These are phyloP conservation scores for Fraxinus paxiana DNA, from an alignment of 305 asterid species.

Conservation along the genomic window DNA sequence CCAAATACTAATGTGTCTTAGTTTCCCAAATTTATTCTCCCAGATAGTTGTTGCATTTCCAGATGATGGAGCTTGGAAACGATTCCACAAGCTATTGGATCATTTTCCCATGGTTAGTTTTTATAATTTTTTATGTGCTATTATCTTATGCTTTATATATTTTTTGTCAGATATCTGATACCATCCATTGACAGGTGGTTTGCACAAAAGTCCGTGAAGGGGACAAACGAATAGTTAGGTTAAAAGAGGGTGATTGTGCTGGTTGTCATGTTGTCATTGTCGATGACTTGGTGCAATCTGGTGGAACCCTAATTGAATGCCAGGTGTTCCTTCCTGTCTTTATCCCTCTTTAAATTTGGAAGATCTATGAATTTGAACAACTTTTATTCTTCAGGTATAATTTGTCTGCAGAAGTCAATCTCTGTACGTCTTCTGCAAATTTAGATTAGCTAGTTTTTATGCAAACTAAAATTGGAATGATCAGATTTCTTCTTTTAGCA, in stretches of 20 bases:
- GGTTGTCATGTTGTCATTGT: constrained; percentile 95
- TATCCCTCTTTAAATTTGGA: constrained; percentile 3
- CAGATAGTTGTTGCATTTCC: constrained; percentile 96
- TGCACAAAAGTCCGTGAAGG: constrained; percentile 98
- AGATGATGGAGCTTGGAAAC: constrained; percentile 99
- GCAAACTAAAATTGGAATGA: background rate
- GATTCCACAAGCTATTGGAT: constrained; percentile 85
- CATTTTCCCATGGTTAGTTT: constrained; percentile 71
- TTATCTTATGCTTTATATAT: constrained; percentile 3
- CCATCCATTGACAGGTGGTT: constrained; percentile 51
- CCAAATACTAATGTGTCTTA: background rate
- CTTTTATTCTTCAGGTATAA: background rate
- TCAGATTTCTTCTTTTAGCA: background rate
- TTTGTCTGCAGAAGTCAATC: background rate
- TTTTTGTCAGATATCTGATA: constrained; percentile 14
- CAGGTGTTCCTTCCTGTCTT: constrained; percentile 57
- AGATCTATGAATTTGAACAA: background rate
- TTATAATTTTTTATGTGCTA: background rate
- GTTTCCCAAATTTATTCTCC: background rate
- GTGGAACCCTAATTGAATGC: constrained; percentile 91
- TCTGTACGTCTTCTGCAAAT: background rate
- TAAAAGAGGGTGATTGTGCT: constrained; percentile 82
- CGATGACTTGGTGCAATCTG: constrained; percentile 94
- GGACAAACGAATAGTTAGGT: constrained; percentile 80
- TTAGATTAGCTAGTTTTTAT: background rate